Evolutionary conservation across 1,284 basidiomycete species (phyloP).

Genomic region (Trametes polyzona): DNA sequence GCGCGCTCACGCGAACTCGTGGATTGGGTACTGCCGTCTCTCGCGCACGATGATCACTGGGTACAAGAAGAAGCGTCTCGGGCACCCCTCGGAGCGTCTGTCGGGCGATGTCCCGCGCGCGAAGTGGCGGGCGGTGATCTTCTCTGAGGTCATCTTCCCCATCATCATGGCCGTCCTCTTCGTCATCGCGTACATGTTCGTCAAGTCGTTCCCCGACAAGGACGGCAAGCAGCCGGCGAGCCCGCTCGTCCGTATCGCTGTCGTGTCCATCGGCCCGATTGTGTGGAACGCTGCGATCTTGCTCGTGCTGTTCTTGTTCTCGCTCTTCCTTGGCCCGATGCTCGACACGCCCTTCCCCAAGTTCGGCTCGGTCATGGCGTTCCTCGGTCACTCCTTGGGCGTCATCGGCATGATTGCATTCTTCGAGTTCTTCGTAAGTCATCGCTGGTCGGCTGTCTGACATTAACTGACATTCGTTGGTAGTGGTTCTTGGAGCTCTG

Average conservation of each 20-base stretch:
- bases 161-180: slow-evolving; percentile 83
- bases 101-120: slow-evolving; percentile 92
- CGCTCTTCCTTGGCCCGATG: slow-evolving; percentile 92
- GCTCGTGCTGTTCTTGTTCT: slow-evolving; percentile 85
- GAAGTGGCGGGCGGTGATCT: slow-evolving; percentile 85
- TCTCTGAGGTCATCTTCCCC: slow-evolving; percentile 89
- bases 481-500: slow-evolving; percentile 96
- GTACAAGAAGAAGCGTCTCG: slow-evolving; percentile 95
- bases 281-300: slow-evolving; percentile 94
- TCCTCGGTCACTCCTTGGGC: slow-evolving; percentile 81
- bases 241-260: slow-evolving; percentile 88
- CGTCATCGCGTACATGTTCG: slow-evolving; percentile 89
- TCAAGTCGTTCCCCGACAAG: slow-evolving; percentile 78
- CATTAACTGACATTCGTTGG: slow-evolving; percentile 18
- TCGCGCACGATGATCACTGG: slow-evolving; percentile 96
- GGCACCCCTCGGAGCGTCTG: slow-evolving; percentile 93
- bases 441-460: slow-evolving; percentile 31
- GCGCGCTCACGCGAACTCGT: slow-evolving; percentile 94
- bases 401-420: slow-evolving; percentile 88
- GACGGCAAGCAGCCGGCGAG: slow-evolving; percentile 73
- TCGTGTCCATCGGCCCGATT: slow-evolving; percentile 93
- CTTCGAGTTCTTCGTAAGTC: slow-evolving; percentile 87
- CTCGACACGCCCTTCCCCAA: slow-evolving; percentile 82
- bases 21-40: slow-evolving; percentile 96
- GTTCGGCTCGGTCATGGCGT: slow-evolving; percentile 91